Evolutionary conservation across 371 early-diverging fungal genomes (phyloP).

Genomic region (Rhizopus sp.): DNA sequence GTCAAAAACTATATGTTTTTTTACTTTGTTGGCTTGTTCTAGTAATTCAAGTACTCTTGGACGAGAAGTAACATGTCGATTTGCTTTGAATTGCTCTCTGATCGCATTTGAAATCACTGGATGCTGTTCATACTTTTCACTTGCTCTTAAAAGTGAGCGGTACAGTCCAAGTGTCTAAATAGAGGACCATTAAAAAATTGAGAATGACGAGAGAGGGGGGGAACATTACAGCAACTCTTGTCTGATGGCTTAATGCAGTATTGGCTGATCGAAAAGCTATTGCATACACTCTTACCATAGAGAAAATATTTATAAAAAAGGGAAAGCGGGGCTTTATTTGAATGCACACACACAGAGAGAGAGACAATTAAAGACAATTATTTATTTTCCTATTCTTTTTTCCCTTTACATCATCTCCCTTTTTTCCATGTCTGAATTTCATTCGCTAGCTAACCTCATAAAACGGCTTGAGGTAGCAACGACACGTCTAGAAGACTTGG

Average conservation of each 20-base stretch:
- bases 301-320: background rate
- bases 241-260: background rate
- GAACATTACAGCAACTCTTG: slow-evolving; percentile 7
- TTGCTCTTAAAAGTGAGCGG: slow-evolving; percentile 18
- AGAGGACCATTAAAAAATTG: background rate
- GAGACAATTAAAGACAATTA: background rate
- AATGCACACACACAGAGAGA: too few relatives aligned
- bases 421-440: slow-evolving; percentile 61
- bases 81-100: slow-evolving; percentile 12
- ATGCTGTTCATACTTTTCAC: slow-evolving; percentile 11
- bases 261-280: slow-evolving; percentile 4
- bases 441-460: slow-evolving; percentile 70
- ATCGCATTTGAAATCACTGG: slow-evolving; percentile 3
- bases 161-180: slow-evolving; percentile 26
- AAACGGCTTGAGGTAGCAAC: slow-evolving; percentile 88
- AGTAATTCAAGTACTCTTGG: slow-evolving; percentile 7
- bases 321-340: too few relatives aligned
- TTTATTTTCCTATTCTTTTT: background rate
- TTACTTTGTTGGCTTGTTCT: slow-evolving; percentile 20
- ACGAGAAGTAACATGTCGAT: slow-evolving; percentile 15
- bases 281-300: slow-evolving; percentile 1
- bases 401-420: slow-evolving; percentile 4
- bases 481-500: slow-evolving; percentile 79
- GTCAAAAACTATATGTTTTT: too few relatives aligned
- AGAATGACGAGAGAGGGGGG: background rate